Conservation (phyloP, 495 filamentous ascomycete species). For the Clohesyomyces aquaticus region DNA sequence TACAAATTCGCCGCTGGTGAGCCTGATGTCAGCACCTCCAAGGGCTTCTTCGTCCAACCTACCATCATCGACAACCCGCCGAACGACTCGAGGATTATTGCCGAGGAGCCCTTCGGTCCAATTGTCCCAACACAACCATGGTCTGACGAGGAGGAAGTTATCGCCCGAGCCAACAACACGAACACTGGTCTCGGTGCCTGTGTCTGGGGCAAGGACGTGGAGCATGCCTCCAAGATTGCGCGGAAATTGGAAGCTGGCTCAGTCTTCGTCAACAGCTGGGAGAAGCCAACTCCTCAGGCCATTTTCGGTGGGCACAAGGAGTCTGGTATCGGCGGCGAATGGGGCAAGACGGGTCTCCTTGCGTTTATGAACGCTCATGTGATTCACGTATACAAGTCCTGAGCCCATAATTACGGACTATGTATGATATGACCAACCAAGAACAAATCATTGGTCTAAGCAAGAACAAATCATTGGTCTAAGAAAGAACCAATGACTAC, state of each 20-base stretch:
- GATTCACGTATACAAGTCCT: constrained; percentile 48
- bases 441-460: too few relatives aligned
- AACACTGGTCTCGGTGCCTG: constrained; percentile 55
- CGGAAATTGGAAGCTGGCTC: constrained; percentile 54
- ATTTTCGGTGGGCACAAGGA: constrained; percentile 69
- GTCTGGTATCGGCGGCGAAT: constrained; percentile 64
- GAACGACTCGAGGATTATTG: constrained; percentile 55
- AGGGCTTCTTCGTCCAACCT: constrained; percentile 59
- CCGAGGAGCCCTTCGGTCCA: constrained; percentile 55
- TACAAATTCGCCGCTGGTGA: constrained; percentile 53
- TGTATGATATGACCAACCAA: constrained; percentile 1
- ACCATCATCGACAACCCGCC: constrained; percentile 65
- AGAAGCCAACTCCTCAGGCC: constrained; percentile 55
- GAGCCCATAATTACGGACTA: not conserved
- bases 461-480: too few relatives aligned
- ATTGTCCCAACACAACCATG: constrained; percentile 56
- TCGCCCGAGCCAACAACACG: constrained; percentile 55
- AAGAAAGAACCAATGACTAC: too few relatives aligned
- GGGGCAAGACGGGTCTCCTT: constrained; percentile 57
- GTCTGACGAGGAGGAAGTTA: constrained; percentile 57
- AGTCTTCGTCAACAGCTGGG: constrained; percentile 50
- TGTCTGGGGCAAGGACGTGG: constrained; percentile 56
- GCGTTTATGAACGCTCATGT: constrained; percentile 63
- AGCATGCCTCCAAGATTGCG: constrained; percentile 50
- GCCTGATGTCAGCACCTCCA: constrained; percentile 45